These are phyloP conservation scores for Narthecium ossifragum DNA, from an alignment of 106 monocot genomes.

Conservation along the genomic window DNA sequence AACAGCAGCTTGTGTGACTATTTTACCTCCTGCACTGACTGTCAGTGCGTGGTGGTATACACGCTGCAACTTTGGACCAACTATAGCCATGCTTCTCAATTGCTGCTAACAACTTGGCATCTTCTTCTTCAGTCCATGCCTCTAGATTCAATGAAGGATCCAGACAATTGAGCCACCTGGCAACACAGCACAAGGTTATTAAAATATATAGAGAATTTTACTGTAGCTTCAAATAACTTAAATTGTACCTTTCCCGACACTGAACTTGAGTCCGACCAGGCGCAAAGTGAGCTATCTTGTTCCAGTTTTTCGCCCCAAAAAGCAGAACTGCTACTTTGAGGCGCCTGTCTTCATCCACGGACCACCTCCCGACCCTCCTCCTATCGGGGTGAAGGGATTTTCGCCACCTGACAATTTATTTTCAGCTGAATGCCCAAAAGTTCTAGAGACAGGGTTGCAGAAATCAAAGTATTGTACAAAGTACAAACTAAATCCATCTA, in stretches of 20 bases:
- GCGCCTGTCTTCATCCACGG: slow-evolving; percentile 88
- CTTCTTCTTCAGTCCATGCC: slow-evolving; percentile 87
- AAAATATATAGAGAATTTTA: not conserved
- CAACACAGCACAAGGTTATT: not conserved
- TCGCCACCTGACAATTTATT: slow-evolving; percentile 96
- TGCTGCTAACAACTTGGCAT: slow-evolving; percentile 59
- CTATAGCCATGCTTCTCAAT: slow-evolving; percentile 54
- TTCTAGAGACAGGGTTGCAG: no score
- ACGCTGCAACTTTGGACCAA: slow-evolving; percentile 81
- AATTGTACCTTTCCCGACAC: slow-evolving; percentile 78
- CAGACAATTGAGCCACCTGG: slow-evolving; percentile 93
- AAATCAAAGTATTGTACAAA: no score
- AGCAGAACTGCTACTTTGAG: slow-evolving; percentile 84
- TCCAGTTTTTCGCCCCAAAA: slow-evolving; percentile 89
- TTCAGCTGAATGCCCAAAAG: no score
- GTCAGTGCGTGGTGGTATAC: slow-evolving; percentile 77
- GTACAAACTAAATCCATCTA: no score
- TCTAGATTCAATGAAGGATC: slow-evolving; percentile 72
- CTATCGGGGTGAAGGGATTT: slow-evolving; percentile 65
- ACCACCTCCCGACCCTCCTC: slow-evolving; percentile 83
- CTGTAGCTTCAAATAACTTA: not conserved
- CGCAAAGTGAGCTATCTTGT: slow-evolving; percentile 65
- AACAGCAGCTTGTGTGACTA: not conserved
- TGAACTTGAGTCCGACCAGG: slow-evolving; percentile 84
- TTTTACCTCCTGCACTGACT: slow-evolving; percentile 83